Percentiles rank a stretch among this genome's conserved stretches.
Conservation (phyloP, 1,284 basidiomycete species). For the Puccinia polysora region DNA sequence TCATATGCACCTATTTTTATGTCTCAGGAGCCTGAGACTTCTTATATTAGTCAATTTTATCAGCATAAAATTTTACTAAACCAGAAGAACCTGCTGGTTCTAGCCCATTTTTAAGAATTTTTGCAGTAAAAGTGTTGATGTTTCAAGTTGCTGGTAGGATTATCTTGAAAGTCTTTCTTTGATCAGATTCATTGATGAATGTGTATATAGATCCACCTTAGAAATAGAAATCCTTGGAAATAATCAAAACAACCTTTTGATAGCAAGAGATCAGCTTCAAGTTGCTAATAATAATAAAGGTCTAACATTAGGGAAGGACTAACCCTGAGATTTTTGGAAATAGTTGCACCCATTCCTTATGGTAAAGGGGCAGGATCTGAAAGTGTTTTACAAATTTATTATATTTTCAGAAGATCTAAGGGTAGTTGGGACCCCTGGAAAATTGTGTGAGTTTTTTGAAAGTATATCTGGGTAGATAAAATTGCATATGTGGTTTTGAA, state of each 20-base stretch:
- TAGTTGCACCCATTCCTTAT: conserved; percentile 91
- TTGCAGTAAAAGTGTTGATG: too few species aligned
- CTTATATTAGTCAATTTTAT: too few species aligned
- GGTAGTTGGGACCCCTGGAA: conserved; percentile 77
- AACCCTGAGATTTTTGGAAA: conserved; percentile 88
- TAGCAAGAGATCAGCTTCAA: conserved; percentile 34
- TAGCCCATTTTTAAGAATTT: too few species aligned
- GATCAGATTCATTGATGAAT: too few species aligned
- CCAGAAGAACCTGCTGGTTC: too few species aligned
- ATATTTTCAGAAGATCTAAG: conserved; percentile 76
- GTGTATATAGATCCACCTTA: too few species aligned
- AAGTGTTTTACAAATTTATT: conserved; percentile 83
- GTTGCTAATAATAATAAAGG: conserved; percentile 32
- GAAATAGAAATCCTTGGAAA: too few species aligned
- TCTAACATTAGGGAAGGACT: conserved; percentile 49
- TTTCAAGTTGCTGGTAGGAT: too few species aligned
- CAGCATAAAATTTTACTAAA: too few species aligned
- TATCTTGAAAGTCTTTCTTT: too few species aligned
- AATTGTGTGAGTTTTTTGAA: conserved; percentile 52
- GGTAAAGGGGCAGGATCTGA: conserved; percentile 82
- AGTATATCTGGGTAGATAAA: conserved; percentile 59
- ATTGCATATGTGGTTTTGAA: conserved; percentile 46
- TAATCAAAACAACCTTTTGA: conserved; percentile 7
- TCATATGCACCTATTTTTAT: too few species aligned
- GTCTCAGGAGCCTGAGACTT: too few species aligned